Base-by-base conservation (phyloP, 495 filamentous ascomycete genomes). In the Friedmanniomyces endolithicus region DNA sequence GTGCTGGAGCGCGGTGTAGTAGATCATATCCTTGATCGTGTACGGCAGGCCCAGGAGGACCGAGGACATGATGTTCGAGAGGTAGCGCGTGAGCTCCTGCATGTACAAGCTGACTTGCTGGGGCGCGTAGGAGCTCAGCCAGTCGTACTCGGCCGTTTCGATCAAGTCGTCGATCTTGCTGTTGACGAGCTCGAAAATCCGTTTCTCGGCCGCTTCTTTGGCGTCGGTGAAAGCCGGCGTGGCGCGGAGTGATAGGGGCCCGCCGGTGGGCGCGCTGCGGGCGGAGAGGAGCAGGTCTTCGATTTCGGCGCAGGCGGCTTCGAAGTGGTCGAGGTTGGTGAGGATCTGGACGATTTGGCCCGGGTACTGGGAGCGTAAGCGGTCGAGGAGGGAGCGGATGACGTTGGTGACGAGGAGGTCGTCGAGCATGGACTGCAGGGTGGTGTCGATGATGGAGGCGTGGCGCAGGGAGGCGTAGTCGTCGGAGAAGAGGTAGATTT, bases 161-260 rank as follows among this genome's bases (percentile, higher is more conserved):
- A 99, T 85, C 24, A 99, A 80, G 65, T 97, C 94, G 61, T 97
- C 90, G 59, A 99, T 96, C 68, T 99, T 99, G 44, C 87, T 94
- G 68, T 97, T 96, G 44, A 99, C 92, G 0, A 99, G 77, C 70
- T 97, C 94, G 65, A 99, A 99, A 48, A 99, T 95, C 16, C 92
- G 85, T 68, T 96, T 95, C 63, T 95, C 90, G 8, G 92, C 92
- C 0, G 86, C 88, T 71, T 95, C 95, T 70, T 95, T 95, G 64
- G 95, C 88, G 55, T 75, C 82, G 45, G 79, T 77, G 66, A 99
- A 99, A 52, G 85, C 78, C 60, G 86, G 83, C 0, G 90, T 96
- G 1, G 92, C 90, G 39, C 74, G 76, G 1, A 99, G 72, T 9
- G 78, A 76, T 17, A 96, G 77, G 1, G 84, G 81, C 0, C 80